Evolutionary conservation across 352 stramenopile species (phyloP).

Genomic region (Phytopythium delawarense): DNA sequence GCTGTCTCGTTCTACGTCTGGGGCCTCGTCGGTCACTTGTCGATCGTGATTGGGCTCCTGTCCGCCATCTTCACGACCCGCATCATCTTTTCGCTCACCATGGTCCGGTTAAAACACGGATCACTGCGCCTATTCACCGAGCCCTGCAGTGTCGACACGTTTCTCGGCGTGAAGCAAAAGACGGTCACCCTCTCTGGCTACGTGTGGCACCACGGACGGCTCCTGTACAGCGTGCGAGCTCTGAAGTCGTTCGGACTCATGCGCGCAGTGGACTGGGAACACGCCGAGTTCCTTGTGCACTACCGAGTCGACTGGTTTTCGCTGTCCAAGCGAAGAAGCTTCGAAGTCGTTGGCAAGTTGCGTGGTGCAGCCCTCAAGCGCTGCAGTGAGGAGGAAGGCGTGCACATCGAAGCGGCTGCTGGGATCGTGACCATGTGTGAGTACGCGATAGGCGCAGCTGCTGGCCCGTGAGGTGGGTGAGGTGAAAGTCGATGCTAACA

Average conservation of each 20-base stretch:
- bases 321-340: background rate
- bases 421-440: background rate
- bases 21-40: constrained; percentile 21
- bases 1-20: constrained; percentile 16
- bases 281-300: constrained; percentile 3
- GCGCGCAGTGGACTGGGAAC: background rate
- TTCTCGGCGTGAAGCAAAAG: constrained; percentile 1
- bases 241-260: constrained; percentile 5
- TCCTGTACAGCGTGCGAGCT: background rate
- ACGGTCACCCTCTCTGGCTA: background rate
- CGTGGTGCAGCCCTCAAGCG: background rate
- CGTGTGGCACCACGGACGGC: background rate
- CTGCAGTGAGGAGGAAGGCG: background rate
- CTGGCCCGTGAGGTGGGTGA: background rate
- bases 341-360: background rate
- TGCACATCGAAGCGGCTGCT: background rate
- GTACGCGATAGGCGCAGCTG: background rate
- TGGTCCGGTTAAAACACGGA: background rate
- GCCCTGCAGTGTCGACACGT: background rate
- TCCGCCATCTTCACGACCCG: constrained; percentile 11
- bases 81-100: background rate
- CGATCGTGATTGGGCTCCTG: constrained; percentile 16
- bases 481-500: too few species aligned
- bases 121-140: background rate
- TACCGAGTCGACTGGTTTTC: background rate